A percentile compares a stretch with the other conserved stretches of the same genome.
phyloP scores from a whole-genome alignment of 2,329 filamentous ascomycete genomes.

The Ophiostoma australiae region DNA sequence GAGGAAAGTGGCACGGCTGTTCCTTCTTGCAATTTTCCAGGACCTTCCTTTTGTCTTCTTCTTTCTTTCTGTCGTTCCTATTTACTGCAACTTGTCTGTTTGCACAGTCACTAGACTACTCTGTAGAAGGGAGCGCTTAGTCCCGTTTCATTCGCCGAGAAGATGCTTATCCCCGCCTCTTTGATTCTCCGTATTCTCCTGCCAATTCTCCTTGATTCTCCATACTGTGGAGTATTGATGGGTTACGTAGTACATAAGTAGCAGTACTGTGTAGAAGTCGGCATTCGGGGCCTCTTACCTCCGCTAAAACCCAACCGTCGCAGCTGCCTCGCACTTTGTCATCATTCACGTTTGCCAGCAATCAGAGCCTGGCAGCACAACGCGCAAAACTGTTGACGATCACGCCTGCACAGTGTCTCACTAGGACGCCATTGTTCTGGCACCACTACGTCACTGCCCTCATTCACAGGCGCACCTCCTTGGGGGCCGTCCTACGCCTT shows the following conservation, averaged over 20 bases:
- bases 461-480: neutral
- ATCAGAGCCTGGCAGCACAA: neutral
- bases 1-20: neutral
- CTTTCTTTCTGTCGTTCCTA: too few species aligned
- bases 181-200: neutral
- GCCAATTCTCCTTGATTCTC: neutral
- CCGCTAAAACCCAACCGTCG: conserved; percentile 9
- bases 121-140: neutral
- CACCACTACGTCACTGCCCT: neutral
- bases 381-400: neutral
- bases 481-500: neutral
- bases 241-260: neutral
- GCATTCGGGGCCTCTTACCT: neutral
- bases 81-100: too few species aligned
- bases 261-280: neutral
- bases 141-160: neutral
- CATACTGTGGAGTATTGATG: neutral
- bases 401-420: neutral
- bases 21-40: neutral
- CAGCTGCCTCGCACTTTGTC: neutral
- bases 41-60: too few species aligned
- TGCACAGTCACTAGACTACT: too few species aligned
- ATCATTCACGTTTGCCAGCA: neutral
- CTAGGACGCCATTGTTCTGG: neutral
- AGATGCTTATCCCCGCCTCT: neutral